Conservation (phyloP, 2,329 filamentous ascomycete species). For the Tricladium varicosporioides region DNA sequence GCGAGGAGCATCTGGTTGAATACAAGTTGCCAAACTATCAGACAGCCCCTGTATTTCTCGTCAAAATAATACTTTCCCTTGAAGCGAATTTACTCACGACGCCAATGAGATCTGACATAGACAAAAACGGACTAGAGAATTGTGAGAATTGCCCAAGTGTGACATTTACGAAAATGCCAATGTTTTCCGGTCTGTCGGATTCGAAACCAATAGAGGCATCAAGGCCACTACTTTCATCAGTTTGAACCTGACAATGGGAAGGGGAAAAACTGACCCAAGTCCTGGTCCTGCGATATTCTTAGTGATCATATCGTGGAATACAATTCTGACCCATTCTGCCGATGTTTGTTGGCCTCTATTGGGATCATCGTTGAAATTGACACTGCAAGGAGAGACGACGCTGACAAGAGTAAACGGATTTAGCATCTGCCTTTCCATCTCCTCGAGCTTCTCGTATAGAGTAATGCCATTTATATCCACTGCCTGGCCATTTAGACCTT, state of each 20-base stretch:
- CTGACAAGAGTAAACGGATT: constrained; percentile 1
- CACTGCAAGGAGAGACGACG: constrained; percentile 8
- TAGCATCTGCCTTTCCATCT: constrained; percentile 9
- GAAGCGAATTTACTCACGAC: constrained; percentile 8
- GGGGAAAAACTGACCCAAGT: constrained; percentile 12
- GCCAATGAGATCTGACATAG: constrained; percentile 23
- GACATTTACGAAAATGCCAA: constrained; percentile 44
- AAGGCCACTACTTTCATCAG: constrained; percentile 44
- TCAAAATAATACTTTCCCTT: not conserved
- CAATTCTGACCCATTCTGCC: constrained; percentile 59
- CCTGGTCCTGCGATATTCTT: constrained; percentile 37
- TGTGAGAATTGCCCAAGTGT: constrained; percentile 5
- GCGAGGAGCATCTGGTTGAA: constrained; percentile 1
- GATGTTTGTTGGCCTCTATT: constrained; percentile 15
- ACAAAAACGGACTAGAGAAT: constrained; percentile 6
- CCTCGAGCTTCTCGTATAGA: constrained; percentile 8
- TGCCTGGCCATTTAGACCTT: constrained; percentile 1
- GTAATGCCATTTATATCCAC: constrained; percentile 10
- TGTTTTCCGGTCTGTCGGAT: constrained; percentile 34
- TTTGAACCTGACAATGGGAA: constrained; percentile 29
- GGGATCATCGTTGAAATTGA: constrained; percentile 6
- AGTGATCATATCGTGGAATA: constrained; percentile 60
- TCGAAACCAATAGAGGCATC: constrained; percentile 41
- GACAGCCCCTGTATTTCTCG: constrained; percentile 10
- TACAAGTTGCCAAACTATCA: constrained; percentile 14